Evolutionary conservation across 1,284 basidiomycete genomes (phyloP).

Genomic region (Sporisorium scitamineum): DNA sequence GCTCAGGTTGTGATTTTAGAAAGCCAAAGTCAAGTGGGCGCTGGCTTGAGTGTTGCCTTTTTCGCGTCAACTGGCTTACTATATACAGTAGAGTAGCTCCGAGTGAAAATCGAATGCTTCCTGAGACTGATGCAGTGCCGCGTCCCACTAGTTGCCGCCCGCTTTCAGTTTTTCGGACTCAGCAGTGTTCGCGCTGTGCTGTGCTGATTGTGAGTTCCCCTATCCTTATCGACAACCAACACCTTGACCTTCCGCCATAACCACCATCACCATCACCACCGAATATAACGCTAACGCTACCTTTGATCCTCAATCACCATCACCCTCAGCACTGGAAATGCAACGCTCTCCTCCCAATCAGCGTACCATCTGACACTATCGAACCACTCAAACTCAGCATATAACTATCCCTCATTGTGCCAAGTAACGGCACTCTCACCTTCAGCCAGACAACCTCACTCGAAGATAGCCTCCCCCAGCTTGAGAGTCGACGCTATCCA

Average conservation of each 20-base stretch:
- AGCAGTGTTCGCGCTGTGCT: no score
- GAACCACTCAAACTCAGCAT: neutral
- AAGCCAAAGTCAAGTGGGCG: no score
- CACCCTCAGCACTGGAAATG: neutral
- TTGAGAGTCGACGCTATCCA: conserved; percentile 27
- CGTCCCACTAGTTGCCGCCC: no score
- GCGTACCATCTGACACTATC: neutral
- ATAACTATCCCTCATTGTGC: neutral
- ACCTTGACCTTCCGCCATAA: neutral
- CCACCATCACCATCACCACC: conserved; percentile 6
- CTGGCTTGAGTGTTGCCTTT: no score
- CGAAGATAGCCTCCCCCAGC: conserved; percentile 40
- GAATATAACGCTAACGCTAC: neutral
- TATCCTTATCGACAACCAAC: conserved; percentile 1
- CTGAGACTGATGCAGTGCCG: no score
- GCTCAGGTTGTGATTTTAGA: no score
- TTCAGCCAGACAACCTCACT: conserved; percentile 3
- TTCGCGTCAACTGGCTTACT: no score
- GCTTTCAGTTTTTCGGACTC: no score
- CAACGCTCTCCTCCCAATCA: neutral
- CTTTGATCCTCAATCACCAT: neutral
- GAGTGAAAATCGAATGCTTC: no score
- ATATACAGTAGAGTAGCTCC: no score
- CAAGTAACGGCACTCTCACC: neutral
- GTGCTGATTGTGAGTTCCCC: neutral